Conservation (phyloP, 2,329 filamentous ascomycete genomes). For the Arthrobotrys sinensis region DNA sequence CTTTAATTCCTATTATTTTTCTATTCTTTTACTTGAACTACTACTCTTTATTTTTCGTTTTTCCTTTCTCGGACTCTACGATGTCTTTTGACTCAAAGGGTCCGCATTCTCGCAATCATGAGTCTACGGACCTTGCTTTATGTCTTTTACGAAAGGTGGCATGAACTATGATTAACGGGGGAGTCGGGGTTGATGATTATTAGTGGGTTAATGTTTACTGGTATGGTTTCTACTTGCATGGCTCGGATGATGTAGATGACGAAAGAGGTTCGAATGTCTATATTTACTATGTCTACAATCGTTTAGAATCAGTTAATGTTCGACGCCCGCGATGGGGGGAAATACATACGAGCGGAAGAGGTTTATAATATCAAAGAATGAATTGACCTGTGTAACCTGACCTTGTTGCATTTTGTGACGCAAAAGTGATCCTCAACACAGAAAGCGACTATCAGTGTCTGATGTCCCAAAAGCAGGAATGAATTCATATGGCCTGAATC, state of each 20-base stretch:
- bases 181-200: slow-evolving; percentile 16
- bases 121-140: slow-evolving; percentile 13
- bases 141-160: slow-evolving; percentile 13
- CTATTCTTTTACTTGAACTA: not conserved
- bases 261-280: slow-evolving; percentile 1
- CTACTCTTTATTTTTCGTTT: not conserved
- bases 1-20: slow-evolving; percentile 35
- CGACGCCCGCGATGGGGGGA: no score
- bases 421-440: slow-evolving; percentile 7
- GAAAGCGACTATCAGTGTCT: not conserved
- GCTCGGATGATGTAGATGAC: not conserved
- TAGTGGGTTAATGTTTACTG: slow-evolving; percentile 25
- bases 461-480: not conserved
- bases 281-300: no score
- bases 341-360: no score
- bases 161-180: slow-evolving; percentile 22
- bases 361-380: not conserved
- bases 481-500: not conserved
- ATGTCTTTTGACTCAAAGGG: slow-evolving; percentile 5
- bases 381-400: slow-evolving; percentile 10
- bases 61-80: not conserved
- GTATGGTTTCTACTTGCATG: not conserved
- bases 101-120: not conserved
- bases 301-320: no score
- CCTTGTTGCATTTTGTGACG: slow-evolving; percentile 11